These are phyloP conservation scores for Teunomyces aglyptinius DNA, from an alignment of 805 yeast genomes.

Conservation along the genomic window DNA sequence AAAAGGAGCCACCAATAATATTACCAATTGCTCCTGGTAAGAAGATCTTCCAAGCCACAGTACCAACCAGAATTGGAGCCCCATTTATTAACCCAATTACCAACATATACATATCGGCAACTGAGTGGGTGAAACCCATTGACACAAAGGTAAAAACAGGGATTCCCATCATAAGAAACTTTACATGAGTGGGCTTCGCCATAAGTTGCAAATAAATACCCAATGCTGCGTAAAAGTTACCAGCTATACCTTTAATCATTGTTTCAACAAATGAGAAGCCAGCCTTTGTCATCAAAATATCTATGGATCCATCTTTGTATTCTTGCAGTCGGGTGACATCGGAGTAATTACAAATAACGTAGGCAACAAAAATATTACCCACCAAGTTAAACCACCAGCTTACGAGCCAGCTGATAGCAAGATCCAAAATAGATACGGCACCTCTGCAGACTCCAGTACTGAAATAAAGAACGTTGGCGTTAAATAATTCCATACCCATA, in stretches of 20 bases:
- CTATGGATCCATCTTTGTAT: slow-evolving; percentile 48
- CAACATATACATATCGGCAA: slow-evolving; percentile 76
- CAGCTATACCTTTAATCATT: slow-evolving; percentile 67
- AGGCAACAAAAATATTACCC: slow-evolving; percentile 63
- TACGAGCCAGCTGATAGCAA: slow-evolving; percentile 61
- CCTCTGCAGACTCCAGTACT: slow-evolving; percentile 66
- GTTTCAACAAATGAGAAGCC: slow-evolving; percentile 56
- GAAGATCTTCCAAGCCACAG: slow-evolving; percentile 68
- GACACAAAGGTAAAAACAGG: slow-evolving; percentile 80
- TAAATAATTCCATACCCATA: slow-evolving; percentile 74
- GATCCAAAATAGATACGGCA: slow-evolving; percentile 65
- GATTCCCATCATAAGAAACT: slow-evolving; percentile 55
- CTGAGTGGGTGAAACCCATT: slow-evolving; percentile 75
- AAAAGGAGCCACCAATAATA: slow-evolving; percentile 72
- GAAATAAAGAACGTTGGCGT: slow-evolving; percentile 71
- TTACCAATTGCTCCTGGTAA: slow-evolving; percentile 75
- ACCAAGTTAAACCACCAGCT: slow-evolving; percentile 68
- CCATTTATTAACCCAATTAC: slow-evolving; percentile 68
- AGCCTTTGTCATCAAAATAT: slow-evolving; percentile 44
- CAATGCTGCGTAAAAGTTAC: slow-evolving; percentile 73
- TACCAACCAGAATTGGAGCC: slow-evolving; percentile 60
- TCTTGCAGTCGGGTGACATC: slow-evolving; percentile 42
- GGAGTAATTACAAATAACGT: slow-evolving; percentile 58
- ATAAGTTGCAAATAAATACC: slow-evolving; percentile 75
- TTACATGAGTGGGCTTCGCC: slow-evolving; percentile 80